A percentile compares a stretch with the other conserved stretches of the same genome.
Evolutionary conservation across 805 yeast species (phyloP).

Genomic region (Candida pini): DNA sequence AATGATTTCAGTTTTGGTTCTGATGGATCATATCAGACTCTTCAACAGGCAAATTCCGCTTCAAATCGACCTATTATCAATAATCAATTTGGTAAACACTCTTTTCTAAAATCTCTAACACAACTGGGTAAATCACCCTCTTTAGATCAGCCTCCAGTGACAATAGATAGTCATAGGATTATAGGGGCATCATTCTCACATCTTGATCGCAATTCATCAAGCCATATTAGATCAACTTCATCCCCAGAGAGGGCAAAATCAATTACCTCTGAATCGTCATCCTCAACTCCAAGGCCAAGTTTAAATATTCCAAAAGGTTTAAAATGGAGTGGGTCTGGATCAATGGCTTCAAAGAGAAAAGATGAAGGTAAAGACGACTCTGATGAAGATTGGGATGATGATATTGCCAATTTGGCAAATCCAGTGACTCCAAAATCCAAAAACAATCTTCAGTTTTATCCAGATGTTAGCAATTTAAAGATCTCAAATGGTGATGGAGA

Average conservation of each 20-base stretch:
- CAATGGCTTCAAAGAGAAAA: slow-evolving; percentile 43
- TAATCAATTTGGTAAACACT: slow-evolving; percentile 6
- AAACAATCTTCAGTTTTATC: slow-evolving; percentile 15
- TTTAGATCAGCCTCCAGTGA: slow-evolving; percentile 7
- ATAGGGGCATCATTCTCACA: slow-evolving; percentile 56
- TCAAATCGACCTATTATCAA: no score
- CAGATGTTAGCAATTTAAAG: slow-evolving; percentile 13
- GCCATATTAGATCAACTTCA: slow-evolving; percentile 16
- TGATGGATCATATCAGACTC: slow-evolving; percentile 11
- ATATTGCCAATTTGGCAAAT: slow-evolving; percentile 44
- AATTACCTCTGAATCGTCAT: slow-evolving; percentile 6
- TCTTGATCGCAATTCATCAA: no score
- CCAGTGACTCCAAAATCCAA: slow-evolving; percentile 10
- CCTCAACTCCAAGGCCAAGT: slow-evolving; percentile 14
- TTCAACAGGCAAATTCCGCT: slow-evolving; percentile 9
- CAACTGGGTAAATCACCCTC: slow-evolving; percentile 12
- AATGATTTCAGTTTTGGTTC: slow-evolving; percentile 26
- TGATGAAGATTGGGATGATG: slow-evolving; percentile 91
- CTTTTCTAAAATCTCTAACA: slow-evolving; percentile 23
- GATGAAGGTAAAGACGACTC: slow-evolving; percentile 77
- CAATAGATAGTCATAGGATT: slow-evolving; percentile 25
- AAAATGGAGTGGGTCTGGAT: slow-evolving; percentile 12
- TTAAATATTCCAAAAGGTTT: slow-evolving; percentile 8
- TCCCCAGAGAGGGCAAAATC: slow-evolving; percentile 18
- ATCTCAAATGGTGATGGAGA: neutral